phyloP scores from a whole-genome alignment of 495 filamentous ascomycete genomes.

The Penicillium atrosanguineum region DNA sequence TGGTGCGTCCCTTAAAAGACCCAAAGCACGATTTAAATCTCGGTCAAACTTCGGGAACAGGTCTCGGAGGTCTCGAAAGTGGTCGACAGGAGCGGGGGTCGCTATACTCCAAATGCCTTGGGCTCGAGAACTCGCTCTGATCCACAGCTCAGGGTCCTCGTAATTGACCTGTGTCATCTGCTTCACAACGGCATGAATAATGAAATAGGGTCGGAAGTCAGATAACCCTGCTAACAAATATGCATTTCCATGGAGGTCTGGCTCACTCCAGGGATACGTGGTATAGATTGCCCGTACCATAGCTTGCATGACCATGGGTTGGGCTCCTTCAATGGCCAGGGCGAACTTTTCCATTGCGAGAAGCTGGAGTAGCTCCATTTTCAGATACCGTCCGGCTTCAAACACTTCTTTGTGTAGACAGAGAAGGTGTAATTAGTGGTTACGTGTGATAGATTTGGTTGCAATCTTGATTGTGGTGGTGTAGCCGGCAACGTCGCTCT shows the following conservation, averaged over 20 bases:
- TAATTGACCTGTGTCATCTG: too few relatives aligned
- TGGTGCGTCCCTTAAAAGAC: too few relatives aligned
- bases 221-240: background rate
- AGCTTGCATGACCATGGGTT: background rate
- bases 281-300: background rate
- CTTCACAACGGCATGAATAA: too few relatives aligned
- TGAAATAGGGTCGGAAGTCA: background rate
- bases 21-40: too few relatives aligned
- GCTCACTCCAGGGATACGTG: background rate
- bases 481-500: background rate
- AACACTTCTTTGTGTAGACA: background rate
- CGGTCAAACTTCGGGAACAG: too few relatives aligned
- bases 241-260: background rate
- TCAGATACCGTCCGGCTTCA: background rate
- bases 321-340: background rate
- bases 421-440: background rate
- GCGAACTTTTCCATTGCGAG: background rate
- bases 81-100: too few relatives aligned
- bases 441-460: background rate
- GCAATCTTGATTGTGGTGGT: background rate
- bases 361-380: background rate
- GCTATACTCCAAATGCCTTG: too few relatives aligned
- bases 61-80: too few relatives aligned
- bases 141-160: too few relatives aligned
- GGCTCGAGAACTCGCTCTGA: too few relatives aligned